Base-by-base conservation (phyloP, 495 filamentous ascomycete species). In the Neurospora sp. region DNA sequence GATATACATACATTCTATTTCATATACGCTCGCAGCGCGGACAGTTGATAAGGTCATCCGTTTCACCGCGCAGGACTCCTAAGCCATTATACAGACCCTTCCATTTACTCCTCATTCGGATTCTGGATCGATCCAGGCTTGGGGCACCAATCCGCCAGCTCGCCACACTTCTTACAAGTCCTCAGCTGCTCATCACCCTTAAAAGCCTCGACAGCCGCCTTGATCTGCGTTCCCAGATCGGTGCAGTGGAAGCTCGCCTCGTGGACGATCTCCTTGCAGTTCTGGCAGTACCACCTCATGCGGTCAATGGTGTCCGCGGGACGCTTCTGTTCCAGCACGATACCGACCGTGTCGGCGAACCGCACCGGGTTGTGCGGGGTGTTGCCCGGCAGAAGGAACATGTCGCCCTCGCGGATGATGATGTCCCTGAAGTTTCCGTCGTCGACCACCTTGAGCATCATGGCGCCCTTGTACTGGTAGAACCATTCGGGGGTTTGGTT, bases 401-500 rank as follows among this genome's bases (percentile, higher is more conserved):
- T 91, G 46, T 96, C 94, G 71, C 95, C 95, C 83, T 99, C 94
- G 75, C 89, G 86, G 79, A 99, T 97, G 68, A 90, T 86, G 71
- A 99, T 90, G 81, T 99, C 96, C 71, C 88, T 86, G 82, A 97
- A 97, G 12, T 83, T 80, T 37, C 84, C 85, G 11, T 84, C 87
- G 71, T 90, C 88, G 40, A 98, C 94, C 3, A 96, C 93, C 78
- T 96, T 97, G 69, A 99, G 90, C 22, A 98, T 85, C 96, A 99
- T 97, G 37, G 88, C 88, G 69, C 96, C 96, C 72, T 89, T 88
- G 85, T 97, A 92, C 80, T 98, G 95, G 86, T 96, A 99, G 88
- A 98, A 99, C 89, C 94, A 98, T 78, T 99, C 96, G 8, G 96
- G 90, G 0, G 96, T 99, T 70, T 90, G 84, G 85, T 99, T 99